Evolutionary conservation across 495 filamentous ascomycete genomes (phyloP), one percentile per base, ranked within the genome.

Genomic region (Penicillium canariense): DNA sequence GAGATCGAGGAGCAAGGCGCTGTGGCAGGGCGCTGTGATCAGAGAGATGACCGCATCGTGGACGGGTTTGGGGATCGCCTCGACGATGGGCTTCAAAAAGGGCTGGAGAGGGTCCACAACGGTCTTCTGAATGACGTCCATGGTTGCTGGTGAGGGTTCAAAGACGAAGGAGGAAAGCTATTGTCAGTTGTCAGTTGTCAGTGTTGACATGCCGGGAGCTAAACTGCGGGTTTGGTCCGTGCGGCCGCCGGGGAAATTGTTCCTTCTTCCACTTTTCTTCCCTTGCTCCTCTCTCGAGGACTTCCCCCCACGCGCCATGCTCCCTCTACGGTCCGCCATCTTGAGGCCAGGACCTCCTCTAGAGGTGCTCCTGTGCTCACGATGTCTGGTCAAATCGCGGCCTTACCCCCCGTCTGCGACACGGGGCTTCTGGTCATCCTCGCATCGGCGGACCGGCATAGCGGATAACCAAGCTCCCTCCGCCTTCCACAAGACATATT

Each of bases 21-120:
- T 83, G 82, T 97, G 94, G 81, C 94, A 97, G 58, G 73, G 63
- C 1, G 85, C 79, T 58, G 91, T 91, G 66, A 98, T 82, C 69
- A 97, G 81, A 38, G 87, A 85, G 57, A 87, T 72, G 63, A 88
- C 86, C 35, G 87, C 77, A 73, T 90, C 79, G 69, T 81, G 81
- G 68, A 97, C 78, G 14, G 89, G 89, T 18, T 80, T 67, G 20
- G 94, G 94, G 47, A 97, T 84, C 62, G 84, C 85, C 59, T 86
- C 80, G 48, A 90, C 90, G 55, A 96, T 75, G 44, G 90, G 91
- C 65, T 86, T 86, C 58, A 95, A 77, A 49, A 76, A 60, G 2
- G 77, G 76, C 60, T 85, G 84, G 62, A 96, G 75, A 47, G 82
- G 80, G 36, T 81, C 74, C 64, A 86, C 76, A 42, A 91, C 67